phyloP scores from a whole-genome alignment of 2,329 filamentous ascomycete genomes.

The Clarireedia hainanense region DNA sequence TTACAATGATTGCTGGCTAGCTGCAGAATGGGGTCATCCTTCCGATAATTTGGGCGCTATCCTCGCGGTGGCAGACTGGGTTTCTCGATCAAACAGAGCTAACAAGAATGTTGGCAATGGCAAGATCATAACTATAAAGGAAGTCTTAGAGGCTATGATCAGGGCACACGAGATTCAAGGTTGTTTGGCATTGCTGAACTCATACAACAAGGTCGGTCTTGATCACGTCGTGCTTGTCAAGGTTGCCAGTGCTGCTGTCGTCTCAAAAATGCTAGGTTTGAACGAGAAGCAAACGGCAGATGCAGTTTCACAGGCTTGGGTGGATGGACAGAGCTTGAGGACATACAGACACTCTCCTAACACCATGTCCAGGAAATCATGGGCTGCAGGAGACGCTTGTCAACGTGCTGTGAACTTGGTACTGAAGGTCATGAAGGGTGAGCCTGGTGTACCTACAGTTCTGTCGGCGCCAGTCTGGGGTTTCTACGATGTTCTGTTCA shows the following conservation, averaged over 20 bases:
- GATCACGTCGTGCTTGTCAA: slow-evolving; percentile 98
- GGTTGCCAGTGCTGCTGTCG: slow-evolving; percentile 88
- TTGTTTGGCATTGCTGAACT: slow-evolving; percentile 93
- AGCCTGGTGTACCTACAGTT: slow-evolving; percentile 84
- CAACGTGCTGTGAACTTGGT: slow-evolving; percentile 88
- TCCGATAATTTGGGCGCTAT: slow-evolving; percentile 98
- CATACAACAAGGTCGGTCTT: slow-evolving; percentile 95
- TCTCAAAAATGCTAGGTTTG: slow-evolving; percentile 90
- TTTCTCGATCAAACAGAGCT: slow-evolving; percentile 78
- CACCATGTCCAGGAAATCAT: slow-evolving; percentile 99
- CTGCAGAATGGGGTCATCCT: slow-evolving; percentile 97
- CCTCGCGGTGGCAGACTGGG: slow-evolving; percentile 93
- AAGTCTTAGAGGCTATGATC: slow-evolving; percentile 95
- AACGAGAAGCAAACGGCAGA: slow-evolving; percentile 86
- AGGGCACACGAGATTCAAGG: slow-evolving; percentile 99
- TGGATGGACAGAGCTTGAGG: slow-evolving; percentile 89
- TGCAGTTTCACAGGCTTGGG: slow-evolving; percentile 94
- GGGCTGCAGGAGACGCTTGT: slow-evolving; percentile 97
- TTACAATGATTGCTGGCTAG: slow-evolving; percentile 99
- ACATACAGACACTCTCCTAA: slow-evolving; percentile 97
- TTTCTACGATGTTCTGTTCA: slow-evolving; percentile 98
- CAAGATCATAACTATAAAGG: slow-evolving; percentile 80
- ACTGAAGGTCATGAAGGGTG: slow-evolving; percentile 85
- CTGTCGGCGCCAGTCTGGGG: slow-evolving; percentile 91
- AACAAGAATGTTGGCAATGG: slow-evolving; percentile 75